Conservation (phyloP, 352 stramenopile species). For the Phytophthora fragariaefolia region DNA sequence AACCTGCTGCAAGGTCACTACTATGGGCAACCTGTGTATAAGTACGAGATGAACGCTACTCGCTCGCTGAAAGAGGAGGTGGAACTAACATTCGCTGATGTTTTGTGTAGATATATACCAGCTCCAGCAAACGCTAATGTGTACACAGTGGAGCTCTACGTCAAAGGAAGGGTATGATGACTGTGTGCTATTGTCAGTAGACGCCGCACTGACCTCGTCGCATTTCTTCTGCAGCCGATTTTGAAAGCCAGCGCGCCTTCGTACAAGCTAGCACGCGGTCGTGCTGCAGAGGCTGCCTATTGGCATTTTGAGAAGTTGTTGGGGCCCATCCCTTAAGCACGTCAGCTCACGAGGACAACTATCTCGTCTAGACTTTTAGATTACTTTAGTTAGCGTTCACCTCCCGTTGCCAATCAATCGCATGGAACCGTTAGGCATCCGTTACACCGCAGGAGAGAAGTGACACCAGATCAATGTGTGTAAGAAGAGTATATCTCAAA, state of each 20-base stretch:
- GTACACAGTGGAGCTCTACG: constrained; percentile 66
- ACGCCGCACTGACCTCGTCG: constrained; percentile 1
- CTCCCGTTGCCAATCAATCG: not conserved
- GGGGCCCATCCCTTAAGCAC: constrained; percentile 20
- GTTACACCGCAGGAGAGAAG: constrained; percentile 2
- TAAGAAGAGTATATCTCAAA: constrained; percentile 26
- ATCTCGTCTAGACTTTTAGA: not conserved
- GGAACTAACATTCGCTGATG: not conserved
- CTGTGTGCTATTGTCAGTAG: not conserved
- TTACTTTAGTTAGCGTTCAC: not conserved
- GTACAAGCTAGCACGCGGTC: constrained; percentile 66
- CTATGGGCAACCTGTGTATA: constrained; percentile 71
- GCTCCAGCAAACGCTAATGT: constrained; percentile 49
- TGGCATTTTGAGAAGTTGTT: constrained; percentile 52
- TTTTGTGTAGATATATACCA: constrained; percentile 57
- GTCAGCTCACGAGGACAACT: not conserved
- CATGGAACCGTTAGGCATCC: constrained; percentile 1
- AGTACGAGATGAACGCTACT: constrained; percentile 37
- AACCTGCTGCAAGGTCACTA: constrained; percentile 70
- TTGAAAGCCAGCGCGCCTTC: constrained; percentile 54
- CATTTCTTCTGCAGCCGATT: constrained; percentile 38
- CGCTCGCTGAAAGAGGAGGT: not conserved
- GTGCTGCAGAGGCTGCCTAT: constrained; percentile 60
- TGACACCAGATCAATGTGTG: constrained; percentile 6
- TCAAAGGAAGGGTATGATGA: constrained; percentile 63